Evolutionary conservation across 352 stramenopile species (phyloP).

Genomic region (Pythium coloratum): DNA sequence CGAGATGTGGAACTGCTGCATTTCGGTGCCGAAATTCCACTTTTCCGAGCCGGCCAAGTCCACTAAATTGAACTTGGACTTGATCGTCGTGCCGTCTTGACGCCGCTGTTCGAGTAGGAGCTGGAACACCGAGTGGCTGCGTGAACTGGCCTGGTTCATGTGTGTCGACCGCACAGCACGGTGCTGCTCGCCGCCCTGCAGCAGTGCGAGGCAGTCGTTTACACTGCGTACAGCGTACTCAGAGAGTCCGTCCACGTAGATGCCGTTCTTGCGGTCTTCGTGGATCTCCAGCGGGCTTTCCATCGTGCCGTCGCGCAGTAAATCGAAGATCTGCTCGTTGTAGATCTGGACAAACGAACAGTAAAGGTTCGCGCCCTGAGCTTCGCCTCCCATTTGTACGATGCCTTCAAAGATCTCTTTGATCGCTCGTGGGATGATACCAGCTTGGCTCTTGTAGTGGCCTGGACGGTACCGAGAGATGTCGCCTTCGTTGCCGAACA

Average conservation of each 20-base stretch:
- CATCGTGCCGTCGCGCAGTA: conserved; percentile 84
- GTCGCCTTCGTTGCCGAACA: conserved; percentile 81
- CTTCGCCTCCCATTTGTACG: conserved; percentile 54
- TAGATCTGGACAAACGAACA: conserved; percentile 91
- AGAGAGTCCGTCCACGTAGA: conserved; percentile 91
- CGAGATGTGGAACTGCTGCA: conserved; percentile 83
- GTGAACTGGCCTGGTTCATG: conserved; percentile 90
- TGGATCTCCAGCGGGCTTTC: conserved; percentile 76
- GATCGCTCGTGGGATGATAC: conserved; percentile 89
- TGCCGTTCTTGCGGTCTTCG: conserved; percentile 82
- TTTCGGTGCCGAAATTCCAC: conserved; percentile 85
- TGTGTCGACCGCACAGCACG: conserved; percentile 89
- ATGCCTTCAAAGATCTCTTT: conserved; percentile 82
- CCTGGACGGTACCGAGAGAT: conserved; percentile 67
- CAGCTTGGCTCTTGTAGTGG: conserved; percentile 78
- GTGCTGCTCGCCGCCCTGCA: conserved; percentile 84
- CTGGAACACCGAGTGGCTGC: conserved; percentile 90
- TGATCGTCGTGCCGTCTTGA: conserved; percentile 69
- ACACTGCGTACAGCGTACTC: conserved; percentile 89
- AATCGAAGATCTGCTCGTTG: conserved; percentile 92
- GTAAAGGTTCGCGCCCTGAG: conserved; percentile 49
- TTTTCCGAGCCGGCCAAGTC: conserved; percentile 94
- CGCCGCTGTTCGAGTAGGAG: conserved; percentile 77
- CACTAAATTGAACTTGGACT: conserved; percentile 95
- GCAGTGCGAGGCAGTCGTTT: conserved; percentile 81